phyloP scores from a whole-genome alignment of 805 yeast species.

The Candida insectorum region DNA sequence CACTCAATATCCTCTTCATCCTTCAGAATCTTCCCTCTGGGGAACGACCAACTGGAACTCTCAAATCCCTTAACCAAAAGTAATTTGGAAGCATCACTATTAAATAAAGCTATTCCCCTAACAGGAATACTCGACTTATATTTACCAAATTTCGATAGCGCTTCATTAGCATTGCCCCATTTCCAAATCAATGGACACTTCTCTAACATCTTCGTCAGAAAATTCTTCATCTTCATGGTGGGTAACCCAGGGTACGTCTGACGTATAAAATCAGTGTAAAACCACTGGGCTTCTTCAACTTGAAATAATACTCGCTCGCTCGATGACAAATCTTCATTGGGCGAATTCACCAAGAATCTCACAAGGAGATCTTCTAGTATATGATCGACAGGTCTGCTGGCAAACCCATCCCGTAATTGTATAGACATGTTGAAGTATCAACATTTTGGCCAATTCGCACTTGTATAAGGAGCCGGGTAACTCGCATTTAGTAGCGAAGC shows the following conservation, averaged over 20 bases:
- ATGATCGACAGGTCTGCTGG: slow-evolving; percentile 63
- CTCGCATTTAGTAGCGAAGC: no score
- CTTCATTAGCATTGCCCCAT: slow-evolving; percentile 82
- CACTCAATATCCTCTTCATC: slow-evolving; percentile 86
- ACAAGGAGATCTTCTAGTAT: slow-evolving; percentile 84
- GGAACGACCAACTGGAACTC: slow-evolving; percentile 85
- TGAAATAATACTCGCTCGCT: slow-evolving; percentile 83
- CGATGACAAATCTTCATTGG: slow-evolving; percentile 83
- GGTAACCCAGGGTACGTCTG: slow-evolving; percentile 75
- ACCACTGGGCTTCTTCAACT: slow-evolving; percentile 98
- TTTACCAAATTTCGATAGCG: slow-evolving; percentile 71
- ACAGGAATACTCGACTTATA: slow-evolving; percentile 93
- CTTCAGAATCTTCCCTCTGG: slow-evolving; percentile 93
- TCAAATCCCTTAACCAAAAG: slow-evolving; percentile 83
- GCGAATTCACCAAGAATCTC: slow-evolving; percentile 87
- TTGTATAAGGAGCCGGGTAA: slow-evolving; percentile 9
- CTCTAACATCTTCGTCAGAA: slow-evolving; percentile 64
- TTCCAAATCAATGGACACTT: slow-evolving; percentile 76
- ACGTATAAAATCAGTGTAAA: slow-evolving; percentile 80
- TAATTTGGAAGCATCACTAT: slow-evolving; percentile 63
- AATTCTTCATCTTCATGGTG: slow-evolving; percentile 67
- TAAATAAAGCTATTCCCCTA: slow-evolving; percentile 89
- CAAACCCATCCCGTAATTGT: slow-evolving; percentile 53
- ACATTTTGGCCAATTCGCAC: slow-evolving; percentile 1
- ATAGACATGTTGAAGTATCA: slow-evolving; percentile 46